Conservation (phyloP, 352 stramenopile species). For the Stramenopiles sp. region DNA sequence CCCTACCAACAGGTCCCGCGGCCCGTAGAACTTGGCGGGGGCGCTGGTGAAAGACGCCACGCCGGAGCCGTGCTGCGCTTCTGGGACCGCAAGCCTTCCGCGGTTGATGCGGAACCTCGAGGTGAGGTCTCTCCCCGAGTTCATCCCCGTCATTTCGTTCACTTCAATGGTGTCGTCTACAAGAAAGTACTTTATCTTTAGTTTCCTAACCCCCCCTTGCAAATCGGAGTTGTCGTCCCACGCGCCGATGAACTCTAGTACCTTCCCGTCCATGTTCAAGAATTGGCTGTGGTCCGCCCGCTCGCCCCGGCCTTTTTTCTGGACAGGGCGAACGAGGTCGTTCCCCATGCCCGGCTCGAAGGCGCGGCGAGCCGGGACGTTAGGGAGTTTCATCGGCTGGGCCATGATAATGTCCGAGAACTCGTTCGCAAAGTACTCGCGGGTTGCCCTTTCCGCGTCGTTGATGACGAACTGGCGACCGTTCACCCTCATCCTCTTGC, state of each 20-base stretch:
- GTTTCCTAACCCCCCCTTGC: slow-evolving; percentile 50
- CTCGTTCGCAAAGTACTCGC: slow-evolving; percentile 34
- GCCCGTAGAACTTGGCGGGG: background rate
- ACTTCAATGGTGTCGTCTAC: slow-evolving; percentile 66
- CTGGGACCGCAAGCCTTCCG: background rate
- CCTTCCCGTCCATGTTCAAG: slow-evolving; percentile 54
- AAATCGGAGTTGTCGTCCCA: slow-evolving; percentile 53
- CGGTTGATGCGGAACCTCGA: background rate
- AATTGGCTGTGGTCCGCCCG: slow-evolving; percentile 52
- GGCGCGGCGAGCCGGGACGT: slow-evolving; percentile 41
- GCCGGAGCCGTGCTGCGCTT: background rate
- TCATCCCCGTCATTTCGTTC: slow-evolving; percentile 46
- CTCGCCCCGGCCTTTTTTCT: slow-evolving; percentile 37
- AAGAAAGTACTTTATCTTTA: slow-evolving; percentile 57
- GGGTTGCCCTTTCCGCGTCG: slow-evolving; percentile 46
- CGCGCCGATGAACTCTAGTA: slow-evolving; percentile 53
- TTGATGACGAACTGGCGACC: slow-evolving; percentile 49
- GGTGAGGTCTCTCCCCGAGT: slow-evolving; percentile 45
- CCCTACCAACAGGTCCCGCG: background rate
- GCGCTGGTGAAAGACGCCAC: background rate
- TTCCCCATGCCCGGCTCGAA: slow-evolving; percentile 61
- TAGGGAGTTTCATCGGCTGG: background rate
- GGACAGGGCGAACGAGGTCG: slow-evolving; percentile 42
- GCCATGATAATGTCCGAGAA: slow-evolving; percentile 1
- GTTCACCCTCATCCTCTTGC: slow-evolving; percentile 45